These are phyloP conservation scores for Trametes meyenii DNA, from an alignment of 768 basidiomycete species.

Conservation along the genomic window DNA sequence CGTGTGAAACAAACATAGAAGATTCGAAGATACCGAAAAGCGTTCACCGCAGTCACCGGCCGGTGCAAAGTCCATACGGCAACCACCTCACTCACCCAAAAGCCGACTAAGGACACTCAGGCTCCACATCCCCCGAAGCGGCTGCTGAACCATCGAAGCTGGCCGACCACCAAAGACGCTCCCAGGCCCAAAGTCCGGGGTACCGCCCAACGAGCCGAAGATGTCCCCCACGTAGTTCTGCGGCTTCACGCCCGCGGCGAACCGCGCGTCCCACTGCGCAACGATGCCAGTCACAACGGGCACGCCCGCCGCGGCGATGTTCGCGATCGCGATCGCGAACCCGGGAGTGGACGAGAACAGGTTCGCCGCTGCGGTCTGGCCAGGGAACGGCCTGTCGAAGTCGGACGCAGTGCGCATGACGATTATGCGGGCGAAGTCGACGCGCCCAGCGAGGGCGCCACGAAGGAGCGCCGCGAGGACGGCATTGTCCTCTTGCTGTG, in stretches of 20 bases:
- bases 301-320: constrained; percentile 41
- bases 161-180: constrained; percentile 20
- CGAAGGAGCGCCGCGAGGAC: constrained; percentile 42
- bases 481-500: constrained; percentile 46
- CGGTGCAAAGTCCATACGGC: too few relatives aligned
- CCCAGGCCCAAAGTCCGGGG: constrained; percentile 33
- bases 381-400: constrained; percentile 35
- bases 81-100: too few relatives aligned
- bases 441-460: constrained; percentile 33
- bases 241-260: constrained; percentile 37
- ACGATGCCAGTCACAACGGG: constrained; percentile 42
- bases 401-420: constrained; percentile 43
- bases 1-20: too few relatives aligned
- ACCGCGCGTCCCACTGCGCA: constrained; percentile 37
- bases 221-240: constrained; percentile 37
- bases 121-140: too few relatives aligned
- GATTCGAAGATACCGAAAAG: too few relatives aligned
- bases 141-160: background rate
- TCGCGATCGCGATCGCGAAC: constrained; percentile 37
- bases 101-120: too few relatives aligned
- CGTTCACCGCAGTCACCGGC: too few relatives aligned
- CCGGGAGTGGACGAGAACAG: constrained; percentile 38
- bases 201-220: constrained; percentile 33
- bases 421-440: constrained; percentile 43
- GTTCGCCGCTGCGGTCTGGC: constrained; percentile 30